These are phyloP conservation scores for Chrysopogon serrulatus DNA, from an alignment of 176 grass and related monocot species.

Conservation along the genomic window DNA sequence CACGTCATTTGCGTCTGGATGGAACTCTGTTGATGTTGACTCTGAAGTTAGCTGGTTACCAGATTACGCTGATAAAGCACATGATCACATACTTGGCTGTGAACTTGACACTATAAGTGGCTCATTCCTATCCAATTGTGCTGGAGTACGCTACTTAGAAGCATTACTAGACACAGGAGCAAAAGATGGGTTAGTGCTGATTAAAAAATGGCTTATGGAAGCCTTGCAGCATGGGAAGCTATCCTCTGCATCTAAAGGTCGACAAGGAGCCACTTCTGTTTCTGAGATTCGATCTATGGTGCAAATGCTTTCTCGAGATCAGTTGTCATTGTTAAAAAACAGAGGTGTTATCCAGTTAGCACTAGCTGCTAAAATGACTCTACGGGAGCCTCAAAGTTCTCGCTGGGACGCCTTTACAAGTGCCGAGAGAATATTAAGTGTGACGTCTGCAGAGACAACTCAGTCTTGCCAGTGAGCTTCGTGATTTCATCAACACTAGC, in stretches of 20 bases:
- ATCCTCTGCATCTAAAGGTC: slow-evolving; percentile 55
- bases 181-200: slow-evolving; percentile 73
- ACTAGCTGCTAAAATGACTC: slow-evolving; percentile 65
- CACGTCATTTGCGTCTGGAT: slow-evolving; percentile 72
- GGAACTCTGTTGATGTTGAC: slow-evolving; percentile 58
- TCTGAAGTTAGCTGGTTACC: slow-evolving; percentile 36
- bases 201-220: slow-evolving; percentile 96
- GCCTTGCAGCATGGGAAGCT: slow-evolving; percentile 67
- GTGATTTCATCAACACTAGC: slow-evolving; percentile 94
- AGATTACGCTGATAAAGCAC: slow-evolving; percentile 38
- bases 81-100: slow-evolving; percentile 29
- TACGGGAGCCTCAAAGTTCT: slow-evolving; percentile 63
- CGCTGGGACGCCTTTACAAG: slow-evolving; percentile 87
- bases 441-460: slow-evolving; percentile 77
- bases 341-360: slow-evolving; percentile 73
- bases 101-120: slow-evolving; percentile 47
- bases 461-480: slow-evolving; percentile 94
- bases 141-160: slow-evolving; percentile 64
- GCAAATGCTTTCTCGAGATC: slow-evolving; percentile 54
- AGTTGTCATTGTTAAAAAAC: slow-evolving; percentile 71
- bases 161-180: slow-evolving; percentile 72
- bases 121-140: slow-evolving; percentile 74
- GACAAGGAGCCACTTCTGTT: slow-evolving; percentile 41
- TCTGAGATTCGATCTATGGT: slow-evolving; percentile 71
- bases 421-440: slow-evolving; percentile 87